phyloP scores from a whole-genome alignment of 2,329 filamentous ascomycete species.

The Exophiala dermatitidis region DNA sequence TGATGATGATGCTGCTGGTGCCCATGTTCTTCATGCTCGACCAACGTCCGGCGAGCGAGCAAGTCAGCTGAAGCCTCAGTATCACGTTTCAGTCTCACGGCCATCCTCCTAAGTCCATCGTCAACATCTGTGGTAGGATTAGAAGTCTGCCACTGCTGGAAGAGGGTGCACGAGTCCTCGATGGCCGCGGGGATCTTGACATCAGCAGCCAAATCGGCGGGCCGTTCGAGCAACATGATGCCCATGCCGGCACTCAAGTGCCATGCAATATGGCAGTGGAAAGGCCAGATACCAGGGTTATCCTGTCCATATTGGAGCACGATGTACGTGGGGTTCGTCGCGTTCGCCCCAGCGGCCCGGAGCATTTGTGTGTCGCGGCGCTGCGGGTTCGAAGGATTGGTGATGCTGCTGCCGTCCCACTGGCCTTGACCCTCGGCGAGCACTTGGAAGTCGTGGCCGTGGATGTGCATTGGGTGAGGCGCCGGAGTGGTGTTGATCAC shows the following conservation, averaged over 20 bases:
- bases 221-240: conserved; percentile 14
- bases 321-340: conserved; percentile 29
- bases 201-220: conserved; percentile 6
- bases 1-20: conserved; percentile 9
- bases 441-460: conserved; percentile 28
- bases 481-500: conserved; percentile 24
- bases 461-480: conserved; percentile 37
- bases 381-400: conserved; percentile 32
- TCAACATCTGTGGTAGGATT: conserved; percentile 13
- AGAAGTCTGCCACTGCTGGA: conserved; percentile 10
- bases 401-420: conserved; percentile 19
- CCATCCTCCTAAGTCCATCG: conserved; percentile 7
- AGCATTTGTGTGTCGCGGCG: conserved; percentile 34
- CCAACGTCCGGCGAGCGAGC: conserved; percentile 3
- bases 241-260: conserved; percentile 21
- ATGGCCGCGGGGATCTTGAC: conserved; percentile 14
- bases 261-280: conserved; percentile 39
- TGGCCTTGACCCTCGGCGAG: conserved; percentile 20
- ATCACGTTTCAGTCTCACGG: no score
- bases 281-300: conserved; percentile 40
- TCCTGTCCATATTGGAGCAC: conserved; percentile 38
- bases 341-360: conserved; percentile 26
- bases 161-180: conserved; percentile 6
- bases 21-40: conserved; percentile 12
- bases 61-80: no score